Conservation (phyloP, 495 filamentous ascomycete genomes). For the Saxophila tyrrhenica region DNA sequence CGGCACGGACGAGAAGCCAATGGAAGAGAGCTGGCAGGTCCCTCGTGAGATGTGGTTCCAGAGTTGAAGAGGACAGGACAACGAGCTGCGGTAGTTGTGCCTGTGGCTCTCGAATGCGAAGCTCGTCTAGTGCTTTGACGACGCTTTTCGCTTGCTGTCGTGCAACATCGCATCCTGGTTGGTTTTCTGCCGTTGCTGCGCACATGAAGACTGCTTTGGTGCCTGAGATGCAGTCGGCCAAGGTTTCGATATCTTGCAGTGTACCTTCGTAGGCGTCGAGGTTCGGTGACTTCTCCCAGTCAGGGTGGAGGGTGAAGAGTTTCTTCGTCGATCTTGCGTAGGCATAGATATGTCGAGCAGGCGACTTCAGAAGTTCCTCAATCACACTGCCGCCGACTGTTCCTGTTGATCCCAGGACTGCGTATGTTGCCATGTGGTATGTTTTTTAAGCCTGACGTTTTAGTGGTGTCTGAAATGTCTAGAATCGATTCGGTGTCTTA, state of each 20-base stretch:
- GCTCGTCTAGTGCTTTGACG: constrained; percentile 24
- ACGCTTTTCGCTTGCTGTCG: constrained; percentile 28
- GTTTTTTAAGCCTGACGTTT: no score
- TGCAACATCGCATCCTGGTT: constrained; percentile 26
- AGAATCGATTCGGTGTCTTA: no score
- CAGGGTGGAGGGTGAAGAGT: constrained; percentile 26
- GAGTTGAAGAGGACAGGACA: constrained; percentile 30
- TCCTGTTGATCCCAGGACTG: constrained; percentile 16
- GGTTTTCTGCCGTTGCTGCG: constrained; percentile 31
- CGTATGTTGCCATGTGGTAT: constrained; percentile 12
- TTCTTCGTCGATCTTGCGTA: constrained; percentile 34
- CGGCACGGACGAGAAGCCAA: constrained; percentile 21
- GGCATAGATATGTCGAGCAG: constrained; percentile 24
- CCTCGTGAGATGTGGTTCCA: constrained; percentile 26
- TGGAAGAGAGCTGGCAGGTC: constrained; percentile 22
- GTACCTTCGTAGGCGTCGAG: constrained; percentile 32
- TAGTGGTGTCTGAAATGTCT: no score
- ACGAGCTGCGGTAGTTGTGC: constrained; percentile 29
- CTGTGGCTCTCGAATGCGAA: neutral
- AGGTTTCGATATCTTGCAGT: constrained; percentile 27
- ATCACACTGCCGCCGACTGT: constrained; percentile 22
- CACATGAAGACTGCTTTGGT: constrained; percentile 29
- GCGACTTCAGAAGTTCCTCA: constrained; percentile 26
- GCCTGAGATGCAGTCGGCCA: constrained; percentile 27
- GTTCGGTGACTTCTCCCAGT: constrained; percentile 14